A percentile compares a stretch with the other conserved stretches of the same genome.
phyloP scores from a whole-genome alignment of 495 filamentous ascomycete genomes.

The Talaromyces borbonicus region DNA sequence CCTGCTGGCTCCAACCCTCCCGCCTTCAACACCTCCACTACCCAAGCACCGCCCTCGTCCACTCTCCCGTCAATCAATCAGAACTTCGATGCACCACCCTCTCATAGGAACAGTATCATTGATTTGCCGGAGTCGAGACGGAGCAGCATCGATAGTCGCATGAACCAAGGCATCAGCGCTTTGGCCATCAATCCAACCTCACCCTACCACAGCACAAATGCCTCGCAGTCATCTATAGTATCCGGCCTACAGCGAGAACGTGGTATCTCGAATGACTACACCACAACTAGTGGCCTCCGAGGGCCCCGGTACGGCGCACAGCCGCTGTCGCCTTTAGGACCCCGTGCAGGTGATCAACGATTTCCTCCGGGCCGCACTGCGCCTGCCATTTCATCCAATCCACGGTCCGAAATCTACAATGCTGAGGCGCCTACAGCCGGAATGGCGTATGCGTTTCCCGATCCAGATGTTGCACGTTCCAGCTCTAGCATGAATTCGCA shows the following conservation, averaged over 20 bases:
- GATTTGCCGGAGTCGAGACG: constrained; percentile 51
- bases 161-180: constrained; percentile 61
- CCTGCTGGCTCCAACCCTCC: constrained; percentile 38
- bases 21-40: too few relatives aligned
- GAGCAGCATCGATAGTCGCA: constrained; percentile 68
- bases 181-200: constrained; percentile 55
- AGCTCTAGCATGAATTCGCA: constrained; percentile 45
- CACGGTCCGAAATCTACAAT: constrained; percentile 66
- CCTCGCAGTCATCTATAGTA: constrained; percentile 65
- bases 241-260: constrained; percentile 49
- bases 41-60: constrained; percentile 25
- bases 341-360: constrained; percentile 44
- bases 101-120: constrained; percentile 36
- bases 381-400: constrained; percentile 66
- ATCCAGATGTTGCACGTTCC: constrained; percentile 54
- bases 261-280: constrained; percentile 37
- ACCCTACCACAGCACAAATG: constrained; percentile 67
- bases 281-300: constrained; percentile 46
- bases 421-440: constrained; percentile 73
- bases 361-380: constrained; percentile 51
- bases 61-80: constrained; percentile 44
- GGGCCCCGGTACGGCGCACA: constrained; percentile 41
- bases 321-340: constrained; percentile 37
- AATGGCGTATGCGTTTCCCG: constrained; percentile 74
- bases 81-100: constrained; percentile 37